Base-by-base conservation (phyloP, 768 basidiomycete genomes). In the Crassisporium funariophilum region DNA sequence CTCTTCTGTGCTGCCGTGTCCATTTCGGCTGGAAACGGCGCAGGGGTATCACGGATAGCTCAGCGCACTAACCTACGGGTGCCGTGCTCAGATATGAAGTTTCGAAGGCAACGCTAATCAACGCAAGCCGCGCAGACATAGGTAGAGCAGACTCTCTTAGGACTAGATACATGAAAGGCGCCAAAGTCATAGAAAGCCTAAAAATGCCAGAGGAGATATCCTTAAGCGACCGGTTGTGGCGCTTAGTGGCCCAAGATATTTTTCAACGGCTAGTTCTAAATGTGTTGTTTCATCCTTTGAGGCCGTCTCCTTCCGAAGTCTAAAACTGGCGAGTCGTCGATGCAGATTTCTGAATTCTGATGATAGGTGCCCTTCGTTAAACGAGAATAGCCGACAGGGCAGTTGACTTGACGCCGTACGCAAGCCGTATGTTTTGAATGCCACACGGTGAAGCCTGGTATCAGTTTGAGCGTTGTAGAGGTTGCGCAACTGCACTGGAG, bases 101-200 rank as follows among this genome's bases (percentile, higher is more conserved):
- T 27, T 76, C 76, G 48, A 94, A 53, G 3, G 91, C 91, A 6
- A 84, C 83, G 7, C 70, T 69, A 1, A 84, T 86, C 23, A 95
- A 72, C 11, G 79, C 81, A 19, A 79, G 59, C 15, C 91, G 82
- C 0, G 86, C 92, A 13, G 76, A 73, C 31, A 78, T 56, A 0
- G 92, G 90, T 5, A 94, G 76, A 17, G 78, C 77, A 4, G 90
- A 86, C 50, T 93, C 90, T 54, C 93, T 74, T 42, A 89, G 60
- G 65, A 94, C n/a, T n/a, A n/a, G n/a, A n/a, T n/a, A 87, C 50
- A 94, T 81, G 68, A 94, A 83, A 1, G 92, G 92, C 2, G 87
- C 73, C 56, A 94, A 71, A 4, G 79, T 74, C 47, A 74, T 67
- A 8, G 88, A 84, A 39, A 91, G 75, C 2, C 75, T 37, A 94